Evolutionary conservation across 2,329 filamentous ascomycete genomes (phyloP), one percentile per base, ranked within the genome.

Genomic region (Epichloe gansuensis): DNA sequence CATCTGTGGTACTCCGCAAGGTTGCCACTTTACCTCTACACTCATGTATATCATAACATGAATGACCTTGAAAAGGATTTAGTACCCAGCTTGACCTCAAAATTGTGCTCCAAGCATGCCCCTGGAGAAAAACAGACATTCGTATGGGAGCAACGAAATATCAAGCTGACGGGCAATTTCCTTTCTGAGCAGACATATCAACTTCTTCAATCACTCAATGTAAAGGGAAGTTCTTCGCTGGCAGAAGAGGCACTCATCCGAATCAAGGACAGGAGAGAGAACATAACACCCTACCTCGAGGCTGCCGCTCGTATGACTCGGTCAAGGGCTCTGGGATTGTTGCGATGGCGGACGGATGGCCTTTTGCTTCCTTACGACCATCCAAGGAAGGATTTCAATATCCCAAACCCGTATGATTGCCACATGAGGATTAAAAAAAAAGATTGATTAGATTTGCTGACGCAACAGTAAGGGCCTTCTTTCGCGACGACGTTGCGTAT

Each of bases 1-100:
- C 60, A 65, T 46, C 23, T 63, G 12, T 63, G 59, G 61, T 65
- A 65, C 50, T 64, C 62, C 9, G 38, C 52, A 11, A 56, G 50
- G 44, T 48, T 62, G 38, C 51, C 62, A 12, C 12, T 7, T 13
- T 3, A 39, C 3, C 21, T 52, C n/a, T 17, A 31, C 25, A 21
- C 5, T 17, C 44, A 47, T 47, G 35, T 15, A 15, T 5, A 7
- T 15, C 12, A 6, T 12, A 8, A 23, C 15, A 2, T 39, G 35
- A 35, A 21, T 2, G 9, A 38, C 11, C 4, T 25, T 23, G 3
- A 3, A 13, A n/a, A 39, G 7, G 13, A n/a, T 13, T 39, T 6
- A 4, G 5, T 13, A 41, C 8, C 37, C 37, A 39, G n/a, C n/a
- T 39, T 39, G 37, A n/a, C 12, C 37, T 39, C 13, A 39, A 6